A percentile compares a stretch with the other conserved stretches of the same genome.
Conservation (phyloP, 495 filamentous ascomycete species). For the Beverwykella pulmonaria region DNA sequence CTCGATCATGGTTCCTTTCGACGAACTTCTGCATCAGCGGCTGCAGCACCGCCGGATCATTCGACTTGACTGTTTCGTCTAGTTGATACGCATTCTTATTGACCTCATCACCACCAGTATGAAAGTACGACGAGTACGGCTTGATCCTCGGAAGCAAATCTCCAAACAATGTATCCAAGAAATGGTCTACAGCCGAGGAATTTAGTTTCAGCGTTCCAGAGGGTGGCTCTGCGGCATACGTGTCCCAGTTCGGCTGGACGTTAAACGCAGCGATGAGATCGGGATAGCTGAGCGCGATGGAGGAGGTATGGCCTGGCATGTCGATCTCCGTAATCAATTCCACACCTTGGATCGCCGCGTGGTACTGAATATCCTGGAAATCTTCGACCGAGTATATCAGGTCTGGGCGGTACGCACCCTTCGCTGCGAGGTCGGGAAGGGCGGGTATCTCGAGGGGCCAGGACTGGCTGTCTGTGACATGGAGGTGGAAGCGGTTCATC, state of each 20-base stretch:
- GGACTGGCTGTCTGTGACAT: conserved; percentile 79
- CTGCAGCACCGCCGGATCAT: conserved; percentile 60
- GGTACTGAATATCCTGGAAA: conserved; percentile 64
- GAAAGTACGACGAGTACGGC: conserved; percentile 71
- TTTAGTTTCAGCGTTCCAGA: conserved; percentile 77
- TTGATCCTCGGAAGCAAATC: conserved; percentile 72
- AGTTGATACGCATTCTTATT: conserved; percentile 71
- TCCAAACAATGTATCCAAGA: conserved; percentile 67
- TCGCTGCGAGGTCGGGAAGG: conserved; percentile 66
- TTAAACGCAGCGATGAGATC: conserved; percentile 75
- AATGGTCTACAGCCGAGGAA: conserved; percentile 62
- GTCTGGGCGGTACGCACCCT: conserved; percentile 66
- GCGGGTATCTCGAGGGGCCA: conserved; percentile 80
- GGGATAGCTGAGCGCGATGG: conserved; percentile 64
- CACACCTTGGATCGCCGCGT: conserved; percentile 67
- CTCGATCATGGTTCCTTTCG: conserved; percentile 62
- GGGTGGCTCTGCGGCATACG: conserved; percentile 73
- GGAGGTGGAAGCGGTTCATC: conserved; percentile 76
- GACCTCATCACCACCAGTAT: conserved; percentile 82
- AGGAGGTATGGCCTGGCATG: conserved; percentile 76
- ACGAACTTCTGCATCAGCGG: conserved; percentile 74
- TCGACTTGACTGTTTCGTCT: conserved; percentile 70
- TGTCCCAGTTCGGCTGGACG: conserved; percentile 63
- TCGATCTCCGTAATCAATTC: conserved; percentile 78
- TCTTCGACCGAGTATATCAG: conserved; percentile 66